Percentiles rank a stretch among this genome's conserved stretches.
phyloP scores from a whole-genome alignment of 768 basidiomycete genomes.

The Lactarius psammicola region DNA sequence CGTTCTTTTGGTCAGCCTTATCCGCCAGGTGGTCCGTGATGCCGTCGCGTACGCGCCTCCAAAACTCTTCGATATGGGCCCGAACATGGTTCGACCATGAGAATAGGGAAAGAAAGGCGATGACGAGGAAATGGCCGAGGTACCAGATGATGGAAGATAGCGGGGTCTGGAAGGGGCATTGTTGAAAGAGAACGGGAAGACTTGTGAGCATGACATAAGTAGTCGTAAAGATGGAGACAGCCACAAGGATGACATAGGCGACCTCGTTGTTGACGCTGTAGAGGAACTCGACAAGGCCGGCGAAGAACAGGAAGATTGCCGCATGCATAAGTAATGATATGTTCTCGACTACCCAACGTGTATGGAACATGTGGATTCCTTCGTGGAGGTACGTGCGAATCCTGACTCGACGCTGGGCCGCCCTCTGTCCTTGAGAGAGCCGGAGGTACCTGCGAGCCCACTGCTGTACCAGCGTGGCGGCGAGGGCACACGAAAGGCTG shows the following conservation, averaged over 20 bases:
- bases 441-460: slow-evolving; percentile 21
- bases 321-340: slow-evolving; percentile 11
- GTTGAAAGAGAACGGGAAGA: neutral
- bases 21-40: neutral
- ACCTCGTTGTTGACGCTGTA: neutral
- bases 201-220: neutral
- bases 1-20: neutral
- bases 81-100: slow-evolving; percentile 4
- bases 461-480: slow-evolving; percentile 21
- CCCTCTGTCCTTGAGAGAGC: neutral
- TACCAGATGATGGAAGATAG: slow-evolving; percentile 6
- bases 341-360: slow-evolving; percentile 13
- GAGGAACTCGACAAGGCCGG: slow-evolving; percentile 13
- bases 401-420: slow-evolving; percentile 8
- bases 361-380: slow-evolving; percentile 6
- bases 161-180: slow-evolving; percentile 6
- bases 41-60: neutral
- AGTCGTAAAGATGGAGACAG: slow-evolving; percentile 2
- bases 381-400: slow-evolving; percentile 15
- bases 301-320: slow-evolving; percentile 10
- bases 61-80: neutral
- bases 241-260: neutral
- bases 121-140: neutral
- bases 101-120: neutral
- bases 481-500: slow-evolving; percentile 17